A percentile compares a stretch with the other conserved stretches of the same genome.
These are phyloP conservation scores for Kwoniella europaea DNA, from an alignment of 768 basidiomycete species.

Conservation along the genomic window DNA sequence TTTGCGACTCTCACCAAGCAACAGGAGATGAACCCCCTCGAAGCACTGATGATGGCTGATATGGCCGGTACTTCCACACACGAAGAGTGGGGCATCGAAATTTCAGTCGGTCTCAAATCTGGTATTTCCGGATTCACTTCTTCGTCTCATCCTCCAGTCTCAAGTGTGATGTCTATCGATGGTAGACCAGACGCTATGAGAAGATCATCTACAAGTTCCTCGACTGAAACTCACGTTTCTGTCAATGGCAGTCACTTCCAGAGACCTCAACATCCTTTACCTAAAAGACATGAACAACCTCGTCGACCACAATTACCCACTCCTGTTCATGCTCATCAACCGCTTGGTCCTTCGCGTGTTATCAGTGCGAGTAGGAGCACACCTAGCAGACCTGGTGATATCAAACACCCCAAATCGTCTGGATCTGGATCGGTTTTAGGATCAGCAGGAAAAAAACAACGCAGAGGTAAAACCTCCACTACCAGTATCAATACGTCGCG, in stretches of 20 bases:
- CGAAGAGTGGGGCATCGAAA: constrained; percentile 49
- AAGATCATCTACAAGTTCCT: constrained; percentile 18
- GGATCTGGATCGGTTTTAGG: constrained; percentile 3
- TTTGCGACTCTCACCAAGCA: constrained; percentile 26
- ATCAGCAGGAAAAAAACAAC: not conserved
- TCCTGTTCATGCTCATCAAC: constrained; percentile 12
- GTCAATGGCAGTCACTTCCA: constrained; percentile 6
- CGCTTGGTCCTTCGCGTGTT: constrained; percentile 7
- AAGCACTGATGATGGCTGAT: constrained; percentile 37
- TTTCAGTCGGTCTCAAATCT: constrained; percentile 40
- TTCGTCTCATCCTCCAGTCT: constrained; percentile 10
- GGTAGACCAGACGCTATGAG: constrained; percentile 16
- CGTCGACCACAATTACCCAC: constrained; percentile 13
- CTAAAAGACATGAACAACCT: constrained; percentile 17
- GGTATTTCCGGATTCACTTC: constrained; percentile 18
- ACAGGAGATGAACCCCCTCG: constrained; percentile 35
- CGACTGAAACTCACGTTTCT: constrained; percentile 3
- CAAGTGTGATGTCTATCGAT: constrained; percentile 17
- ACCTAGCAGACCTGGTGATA: constrained; percentile 9
- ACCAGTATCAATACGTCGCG: not conserved
- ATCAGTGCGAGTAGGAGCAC: constrained; percentile 15
- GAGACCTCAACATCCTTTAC: constrained; percentile 12
- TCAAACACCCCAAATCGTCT: constrained; percentile 3
- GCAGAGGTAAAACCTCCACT: not conserved
- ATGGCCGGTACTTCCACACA: constrained; percentile 15